A percentile compares a stretch with the other conserved stretches of the same genome.
phyloP scores from a whole-genome alignment of 176 grass and related monocot genomes.

The Tillandsia fasciculata region DNA sequence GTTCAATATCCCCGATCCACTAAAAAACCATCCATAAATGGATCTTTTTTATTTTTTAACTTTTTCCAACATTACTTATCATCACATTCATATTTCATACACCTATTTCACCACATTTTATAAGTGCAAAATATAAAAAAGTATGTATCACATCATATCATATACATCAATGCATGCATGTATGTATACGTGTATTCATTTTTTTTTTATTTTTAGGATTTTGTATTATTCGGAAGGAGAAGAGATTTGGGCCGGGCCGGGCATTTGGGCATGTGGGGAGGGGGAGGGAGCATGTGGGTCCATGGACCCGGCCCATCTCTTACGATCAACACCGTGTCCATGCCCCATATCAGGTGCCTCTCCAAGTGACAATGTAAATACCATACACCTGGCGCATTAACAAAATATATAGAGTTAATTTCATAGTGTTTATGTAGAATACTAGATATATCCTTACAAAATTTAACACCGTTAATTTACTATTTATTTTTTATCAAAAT shows the following conservation, averaged over 20 bases:
- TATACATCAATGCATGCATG: too few relatives aligned
- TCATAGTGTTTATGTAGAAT: too few relatives aligned
- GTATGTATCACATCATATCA: too few relatives aligned
- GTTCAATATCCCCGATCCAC: constrained; percentile 45
- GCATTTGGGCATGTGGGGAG: not conserved
- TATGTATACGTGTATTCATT: too few relatives aligned
- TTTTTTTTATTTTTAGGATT: too few relatives aligned
- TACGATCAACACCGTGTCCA: constrained; percentile 8
- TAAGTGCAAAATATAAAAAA: too few relatives aligned
- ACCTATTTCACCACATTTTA: too few relatives aligned
- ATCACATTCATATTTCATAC: too few relatives aligned
- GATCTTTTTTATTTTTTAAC: not conserved
- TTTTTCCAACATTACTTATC: too few relatives aligned
- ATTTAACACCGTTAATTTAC: too few relatives aligned
- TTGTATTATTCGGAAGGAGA: not conserved
- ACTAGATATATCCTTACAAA: too few relatives aligned
- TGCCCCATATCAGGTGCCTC: constrained; percentile 3
- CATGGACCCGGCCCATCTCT: not conserved
- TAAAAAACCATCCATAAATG: not conserved
- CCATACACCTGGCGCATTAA: constrained; percentile 2
- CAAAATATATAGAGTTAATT: not conserved
- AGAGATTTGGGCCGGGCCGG: not conserved
- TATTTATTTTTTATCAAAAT: too few relatives aligned
- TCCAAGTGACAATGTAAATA: constrained; percentile 8
- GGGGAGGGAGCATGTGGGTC: not conserved